Conservation (phyloP, 345 rosid species). For the Mallotus nudiflorus region DNA sequence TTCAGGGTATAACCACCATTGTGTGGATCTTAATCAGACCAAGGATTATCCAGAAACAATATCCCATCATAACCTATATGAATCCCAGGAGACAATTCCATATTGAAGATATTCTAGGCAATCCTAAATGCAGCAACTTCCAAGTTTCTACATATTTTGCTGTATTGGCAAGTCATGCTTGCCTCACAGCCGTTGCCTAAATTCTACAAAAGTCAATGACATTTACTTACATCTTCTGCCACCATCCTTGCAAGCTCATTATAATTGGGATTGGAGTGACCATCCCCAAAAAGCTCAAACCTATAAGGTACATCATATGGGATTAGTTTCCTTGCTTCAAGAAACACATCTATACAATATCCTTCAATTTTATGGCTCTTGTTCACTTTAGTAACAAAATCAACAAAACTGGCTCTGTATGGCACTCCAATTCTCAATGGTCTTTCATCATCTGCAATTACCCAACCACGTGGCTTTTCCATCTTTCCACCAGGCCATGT, state of each 20-base stretch:
- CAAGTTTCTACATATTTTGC: not conserved
- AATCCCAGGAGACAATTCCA: not conserved
- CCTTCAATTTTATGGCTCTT: constrained; percentile 54
- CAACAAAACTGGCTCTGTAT: constrained; percentile 69
- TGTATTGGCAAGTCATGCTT: not conserved
- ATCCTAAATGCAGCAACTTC: not conserved
- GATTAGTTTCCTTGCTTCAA: constrained; percentile 59
- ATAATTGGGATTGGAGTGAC: constrained; percentile 63
- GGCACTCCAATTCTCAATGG: constrained; percentile 83
- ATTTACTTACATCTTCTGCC: constrained; percentile 57
- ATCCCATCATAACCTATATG: not conserved
- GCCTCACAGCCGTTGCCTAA: not conserved
- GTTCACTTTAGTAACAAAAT: constrained; percentile 57
- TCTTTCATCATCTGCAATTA: constrained; percentile 54
- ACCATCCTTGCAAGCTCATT: constrained; percentile 52
- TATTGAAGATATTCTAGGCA: not conserved
- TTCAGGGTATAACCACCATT: constrained; percentile 2
- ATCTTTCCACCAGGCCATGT: constrained; percentile 83
- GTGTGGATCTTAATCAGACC: constrained; percentile 7
- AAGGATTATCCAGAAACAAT: not conserved
- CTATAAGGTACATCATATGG: constrained; percentile 73
- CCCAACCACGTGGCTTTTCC: constrained; percentile 84
- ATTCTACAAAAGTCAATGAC: not conserved
- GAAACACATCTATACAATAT: constrained; percentile 76
- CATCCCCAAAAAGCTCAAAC: constrained; percentile 66